Base-by-base conservation (phyloP, 2,329 filamentous ascomycete genomes). In the Chaetothyriales sp. region DNA sequence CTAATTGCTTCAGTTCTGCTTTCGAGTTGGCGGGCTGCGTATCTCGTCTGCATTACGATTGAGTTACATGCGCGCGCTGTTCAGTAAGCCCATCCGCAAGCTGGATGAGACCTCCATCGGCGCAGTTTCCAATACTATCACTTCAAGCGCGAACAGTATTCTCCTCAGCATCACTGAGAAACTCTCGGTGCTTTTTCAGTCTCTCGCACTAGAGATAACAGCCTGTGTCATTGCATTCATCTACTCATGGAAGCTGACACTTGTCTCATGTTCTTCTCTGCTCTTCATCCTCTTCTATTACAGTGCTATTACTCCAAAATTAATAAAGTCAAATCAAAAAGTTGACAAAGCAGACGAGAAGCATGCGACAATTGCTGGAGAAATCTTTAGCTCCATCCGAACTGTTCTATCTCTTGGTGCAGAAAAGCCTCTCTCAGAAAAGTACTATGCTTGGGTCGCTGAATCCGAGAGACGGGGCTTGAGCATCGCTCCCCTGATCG, bases 151-250 rank as follows among this genome's bases (percentile, higher is more conserved):
- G 29, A 78, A 77, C 56, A 71, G 71, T 0, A 69, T 78, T 9
- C 76, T 78, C 52, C 65, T 74, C 22, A 75, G 74, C 18, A 72
- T 78, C n/a, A 77, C 75, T 0, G 75, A 78, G 56, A 73, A 73
- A 50, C 63, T 79, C 4, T 67, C 68, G 1, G 64, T 63, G 1
- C 63, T 75, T 1, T 64, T 75, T 28, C 68, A 73, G 48, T 68
- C 65, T 1, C 48, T 70, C 2, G 63, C 71, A 2, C 60, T 72
- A 1, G 59, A 74, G 4, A 56, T 72, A 5, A 63, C 73, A 0
- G 73, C 73, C 51, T 67, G 76, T n/a, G 65, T 69, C 9, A 71
- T 79, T 46, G 71, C 76, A 0, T 78, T 78, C 55, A 61, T 66
- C 15, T 76, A 74, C 53, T 74, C 70, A 28, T 76, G 74, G 72